A percentile compares a stretch with the other conserved stretches of the same genome.
Evolutionary conservation across 2,329 filamentous ascomycete genomes (phyloP).

Genomic region (Fusarium burgessii): DNA sequence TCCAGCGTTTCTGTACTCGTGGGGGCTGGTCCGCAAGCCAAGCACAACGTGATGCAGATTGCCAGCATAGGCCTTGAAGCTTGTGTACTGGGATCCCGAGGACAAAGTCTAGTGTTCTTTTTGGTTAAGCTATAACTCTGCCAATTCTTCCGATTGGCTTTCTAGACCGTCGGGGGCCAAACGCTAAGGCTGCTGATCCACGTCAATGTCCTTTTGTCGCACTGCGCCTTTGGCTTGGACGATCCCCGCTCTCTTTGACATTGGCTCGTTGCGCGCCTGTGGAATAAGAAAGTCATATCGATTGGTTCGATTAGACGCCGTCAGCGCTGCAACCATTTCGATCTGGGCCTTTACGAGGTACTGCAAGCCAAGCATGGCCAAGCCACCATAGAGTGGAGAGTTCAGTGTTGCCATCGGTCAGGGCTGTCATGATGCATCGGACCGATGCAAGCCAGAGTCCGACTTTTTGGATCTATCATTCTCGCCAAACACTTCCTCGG

Average conservation of each 20-base stretch:
- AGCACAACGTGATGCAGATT: slow-evolving; percentile 35
- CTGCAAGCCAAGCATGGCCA: slow-evolving; percentile 31
- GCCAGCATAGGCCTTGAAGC: slow-evolving; percentile 41
- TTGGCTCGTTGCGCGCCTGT: slow-evolving; percentile 42
- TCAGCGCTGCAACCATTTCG: slow-evolving; percentile 22
- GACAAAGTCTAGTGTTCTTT: slow-evolving; percentile 26
- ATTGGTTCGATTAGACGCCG: slow-evolving; percentile 52
- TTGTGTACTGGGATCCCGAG: slow-evolving; percentile 21
- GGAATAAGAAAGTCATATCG: slow-evolving; percentile 18
- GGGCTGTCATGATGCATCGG: slow-evolving; percentile 31
- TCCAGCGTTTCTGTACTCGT: slow-evolving; percentile 2
- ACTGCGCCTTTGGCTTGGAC: slow-evolving; percentile 36
- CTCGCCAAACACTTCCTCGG: slow-evolving; percentile 2
- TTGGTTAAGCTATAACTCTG: slow-evolving; percentile 38
- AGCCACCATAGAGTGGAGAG: slow-evolving; percentile 33
- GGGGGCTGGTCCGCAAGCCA: slow-evolving; percentile 31
- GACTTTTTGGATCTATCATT: slow-evolving; percentile 23
- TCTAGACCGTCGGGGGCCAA: slow-evolving; percentile 34
- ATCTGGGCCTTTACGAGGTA: slow-evolving; percentile 30
- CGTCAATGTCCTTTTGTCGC: slow-evolving; percentile 50
- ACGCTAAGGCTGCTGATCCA: slow-evolving; percentile 48
- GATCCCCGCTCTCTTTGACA: slow-evolving; percentile 26
- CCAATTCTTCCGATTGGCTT: slow-evolving; percentile 51
- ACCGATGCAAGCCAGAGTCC: slow-evolving; percentile 23
- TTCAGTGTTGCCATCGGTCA: slow-evolving; percentile 24